Percentiles rank a stretch among this genome's conserved stretches.
These are phyloP conservation scores for Logfia minima DNA, from an alignment of 129 eudicot genomes.

Conservation along the genomic window DNA sequence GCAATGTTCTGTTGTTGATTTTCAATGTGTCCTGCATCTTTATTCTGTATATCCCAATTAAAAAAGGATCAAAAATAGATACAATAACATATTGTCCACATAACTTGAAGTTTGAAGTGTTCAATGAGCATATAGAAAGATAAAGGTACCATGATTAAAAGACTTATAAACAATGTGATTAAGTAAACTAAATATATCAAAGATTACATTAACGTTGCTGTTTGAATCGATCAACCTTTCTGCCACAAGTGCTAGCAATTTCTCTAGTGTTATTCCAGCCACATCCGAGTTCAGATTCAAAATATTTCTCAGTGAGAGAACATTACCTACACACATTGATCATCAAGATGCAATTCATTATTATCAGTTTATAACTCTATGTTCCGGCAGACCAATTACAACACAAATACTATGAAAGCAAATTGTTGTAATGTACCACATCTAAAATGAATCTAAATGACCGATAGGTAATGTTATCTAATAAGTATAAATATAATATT, in stretches of 20 bases:
- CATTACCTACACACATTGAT: conserved; percentile 59
- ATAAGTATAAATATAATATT: neutral
- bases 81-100: conserved; percentile 3
- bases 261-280: conserved; percentile 84
- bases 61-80: conserved; percentile 12
- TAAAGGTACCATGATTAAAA: neutral
- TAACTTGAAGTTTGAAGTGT: neutral
- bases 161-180: conserved; percentile 15
- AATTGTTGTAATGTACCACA: neutral
- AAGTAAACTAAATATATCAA: conserved; percentile 11
- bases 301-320: conserved; percentile 73
- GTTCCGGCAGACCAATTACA: neutral
- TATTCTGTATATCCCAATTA: conserved; percentile 54
- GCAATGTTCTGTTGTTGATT: conserved; percentile 82
- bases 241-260: conserved; percentile 78
- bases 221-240: conserved; percentile 83
- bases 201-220: conserved; percentile 61
- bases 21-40: conserved; percentile 78
- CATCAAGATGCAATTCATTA: conserved; percentile 17
- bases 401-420: neutral
- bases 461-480: neutral
- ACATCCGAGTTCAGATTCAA: conserved; percentile 68
- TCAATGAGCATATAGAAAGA: neutral
- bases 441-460: neutral
- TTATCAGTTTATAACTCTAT: neutral